Evolutionary conservation across 345 rosid species (phyloP), one percentile per base, ranked within the genome.

Genomic region (Camelina sativa): DNA sequence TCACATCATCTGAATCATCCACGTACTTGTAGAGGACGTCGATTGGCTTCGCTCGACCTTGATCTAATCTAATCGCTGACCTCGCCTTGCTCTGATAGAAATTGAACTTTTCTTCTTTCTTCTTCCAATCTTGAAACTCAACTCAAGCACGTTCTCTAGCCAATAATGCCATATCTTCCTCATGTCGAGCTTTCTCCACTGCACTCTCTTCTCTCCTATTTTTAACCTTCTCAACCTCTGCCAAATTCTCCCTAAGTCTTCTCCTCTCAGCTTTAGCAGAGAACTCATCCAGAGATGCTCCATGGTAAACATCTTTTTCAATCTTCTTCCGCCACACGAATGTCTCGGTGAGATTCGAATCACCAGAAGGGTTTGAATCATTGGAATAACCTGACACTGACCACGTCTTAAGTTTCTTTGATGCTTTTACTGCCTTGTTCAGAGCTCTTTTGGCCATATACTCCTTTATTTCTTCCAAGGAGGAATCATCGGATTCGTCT

Each of bases 111-210:
- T 88, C 95, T 54, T 94, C 98, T 74, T 91, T 94, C 82, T 88
- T 94, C 87, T 94, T 96, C 97, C 91, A 91, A 61, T 94, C 97
- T 60, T 91, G 96, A 74, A 85, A 88, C 80, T 94, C 97, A 73
- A 96, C 98, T 72, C 93, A 82, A 63, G 98, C 93, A 80, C 90
- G 93, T 65, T 94, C 98, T 79, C 98, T 90, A 16, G 97, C 96
- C 75, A 94, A 78, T 73, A 91, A 11, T 16, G 89, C 96, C 94
- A 89, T 91, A 81, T 87, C 95, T 85, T 93, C 98, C 82, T 93
- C 98, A 57, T 84, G 97, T 35, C 69, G 89, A 47, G 98, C 96
- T 65, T 91, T 91, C 83, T 87, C 96, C 67, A 80, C 78, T 11
- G 96, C 97, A 63, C 93, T 88, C 80, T 94, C 97, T 80, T 94